Evolutionary conservation across 495 filamentous ascomycete genomes (phyloP).

Genomic region (Penicillium riverlandense): DNA sequence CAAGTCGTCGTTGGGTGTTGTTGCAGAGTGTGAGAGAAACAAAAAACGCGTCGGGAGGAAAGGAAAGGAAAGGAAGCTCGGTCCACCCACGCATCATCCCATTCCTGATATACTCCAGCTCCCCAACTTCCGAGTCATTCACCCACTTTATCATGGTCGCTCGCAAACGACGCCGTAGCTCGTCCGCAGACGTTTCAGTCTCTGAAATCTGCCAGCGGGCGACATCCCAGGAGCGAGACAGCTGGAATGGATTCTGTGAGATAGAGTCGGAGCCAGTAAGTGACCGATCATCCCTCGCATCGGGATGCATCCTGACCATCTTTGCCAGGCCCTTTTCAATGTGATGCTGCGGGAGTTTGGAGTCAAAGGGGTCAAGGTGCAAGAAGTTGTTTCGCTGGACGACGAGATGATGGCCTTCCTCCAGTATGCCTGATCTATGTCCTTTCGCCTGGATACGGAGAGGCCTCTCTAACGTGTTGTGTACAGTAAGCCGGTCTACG

Average conservation of each 20-base stretch:
- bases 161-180: slow-evolving; percentile 26
- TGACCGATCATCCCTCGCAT: not conserved
- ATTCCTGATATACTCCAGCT: not conserved
- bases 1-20: too few relatives aligned
- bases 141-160: slow-evolving; percentile 17
- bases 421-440: slow-evolving; percentile 38
- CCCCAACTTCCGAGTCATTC: slow-evolving; percentile 6
- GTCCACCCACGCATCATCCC: slow-evolving; percentile 15
- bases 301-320: not conserved
- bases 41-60: slow-evolving; percentile 2
- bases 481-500: slow-evolving; percentile 62
- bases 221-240: slow-evolving; percentile 32
- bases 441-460: not conserved
- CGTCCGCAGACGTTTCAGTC: slow-evolving; percentile 3
- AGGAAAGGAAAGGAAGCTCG: slow-evolving; percentile 21
- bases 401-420: slow-evolving; percentile 56
- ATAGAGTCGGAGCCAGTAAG: slow-evolving; percentile 86
- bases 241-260: slow-evolving; percentile 77
- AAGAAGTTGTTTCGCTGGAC: slow-evolving; percentile 74
- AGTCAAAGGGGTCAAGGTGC: slow-evolving; percentile 62
- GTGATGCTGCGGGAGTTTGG: slow-evolving; percentile 74
- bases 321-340: slow-evolving; percentile 67
- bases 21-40: too few relatives aligned
- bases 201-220: slow-evolving; percentile 30
- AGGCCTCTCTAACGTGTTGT: slow-evolving; percentile 2